Conservation (phyloP, 2,329 filamentous ascomycete genomes). For the Paramyrothecium sp. region DNA sequence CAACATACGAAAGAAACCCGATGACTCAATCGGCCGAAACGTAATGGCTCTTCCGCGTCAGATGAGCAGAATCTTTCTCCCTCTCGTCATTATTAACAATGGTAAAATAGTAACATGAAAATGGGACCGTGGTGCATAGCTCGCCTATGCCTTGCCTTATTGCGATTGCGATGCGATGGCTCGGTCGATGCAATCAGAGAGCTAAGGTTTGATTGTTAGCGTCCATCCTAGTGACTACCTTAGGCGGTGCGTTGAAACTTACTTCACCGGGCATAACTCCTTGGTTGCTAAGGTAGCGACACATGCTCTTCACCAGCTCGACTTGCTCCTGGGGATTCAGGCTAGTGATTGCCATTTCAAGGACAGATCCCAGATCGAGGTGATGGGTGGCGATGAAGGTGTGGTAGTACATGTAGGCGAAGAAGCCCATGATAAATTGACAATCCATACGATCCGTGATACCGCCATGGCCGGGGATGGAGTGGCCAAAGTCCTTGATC, state of each 20-base stretch:
- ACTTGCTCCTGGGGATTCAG: slow-evolving; percentile 84
- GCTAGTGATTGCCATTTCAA: slow-evolving; percentile 91
- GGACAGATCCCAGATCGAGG: slow-evolving; percentile 78
- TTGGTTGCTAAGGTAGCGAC: slow-evolving; percentile 64
- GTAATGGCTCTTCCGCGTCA: not conserved
- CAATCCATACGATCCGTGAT: slow-evolving; percentile 99
- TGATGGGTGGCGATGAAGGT: slow-evolving; percentile 92
- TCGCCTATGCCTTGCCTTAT: not conserved
- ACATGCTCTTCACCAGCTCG: slow-evolving; percentile 68
- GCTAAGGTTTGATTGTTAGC: slow-evolving; percentile 8
- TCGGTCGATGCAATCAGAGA: slow-evolving; percentile 22
- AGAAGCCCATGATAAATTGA: slow-evolving; percentile 99
- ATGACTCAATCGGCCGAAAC: not conserved
- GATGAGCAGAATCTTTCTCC: not conserved
- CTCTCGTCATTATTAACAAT: not conserved
- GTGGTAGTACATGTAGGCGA: slow-evolving; percentile 97
- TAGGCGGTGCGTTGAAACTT: slow-evolving; percentile 4
- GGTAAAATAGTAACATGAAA: not conserved
- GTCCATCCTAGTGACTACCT: too few species aligned
- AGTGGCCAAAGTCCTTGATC: slow-evolving; percentile 99
- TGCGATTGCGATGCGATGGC: slow-evolving; percentile 9
- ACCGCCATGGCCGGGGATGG: slow-evolving; percentile 93
- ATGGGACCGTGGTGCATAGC: not conserved
- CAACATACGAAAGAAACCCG: not conserved
- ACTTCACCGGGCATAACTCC: slow-evolving; percentile 39